Evolutionary conservation across 129 eudicot genomes (phyloP), one percentile per base, ranked within the genome.

Genomic region (Solidago caesia): DNA sequence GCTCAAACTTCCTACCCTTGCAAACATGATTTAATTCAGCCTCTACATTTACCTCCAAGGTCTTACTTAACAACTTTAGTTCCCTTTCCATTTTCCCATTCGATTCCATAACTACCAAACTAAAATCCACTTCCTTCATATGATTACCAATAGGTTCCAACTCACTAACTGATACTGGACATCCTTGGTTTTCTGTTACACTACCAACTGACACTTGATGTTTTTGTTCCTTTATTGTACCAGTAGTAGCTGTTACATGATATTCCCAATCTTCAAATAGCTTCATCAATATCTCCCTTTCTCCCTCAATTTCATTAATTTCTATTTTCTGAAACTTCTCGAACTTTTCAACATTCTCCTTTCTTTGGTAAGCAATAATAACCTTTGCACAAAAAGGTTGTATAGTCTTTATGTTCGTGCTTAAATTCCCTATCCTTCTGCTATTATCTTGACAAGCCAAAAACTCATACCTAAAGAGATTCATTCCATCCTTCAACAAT

Each of bases 11-110:
- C 4, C 53, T 74, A 68, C 29, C 84, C 25, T 33, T 26, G 21
- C 52, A 58, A 44, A 21, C 44, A 73, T 48, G 55, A 48, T 70
- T 67, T 64, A 43, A 70, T 64, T 75, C 83, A 65, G 78, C 65
- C 53, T 80, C 82, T 67, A 61, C 67, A 67, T 71, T 62, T 68
- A 71, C 68, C 70, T 81, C 69, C 39, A 69, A 75, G 70, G 75
- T 12, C 52, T 56, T 56, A 67, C 25, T 26, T 67, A 70, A 62
- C 41, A 68, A 39, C 59, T 78, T 67, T 27, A 43, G 74, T 46
- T 46, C 62, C 75, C 57, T 75, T 67, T 74, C 71, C 8, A 57
- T 58, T 66, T 78, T 66, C 44, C 21, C 43, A 51, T 61, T 66
- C 4, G 75, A 68, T 47, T 69, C 55, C 5, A 7, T 57, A 48